These are phyloP conservation scores for Heliamphora pulchella DNA, from an alignment of 179 eudicot genomes.

Conservation along the genomic window DNA sequence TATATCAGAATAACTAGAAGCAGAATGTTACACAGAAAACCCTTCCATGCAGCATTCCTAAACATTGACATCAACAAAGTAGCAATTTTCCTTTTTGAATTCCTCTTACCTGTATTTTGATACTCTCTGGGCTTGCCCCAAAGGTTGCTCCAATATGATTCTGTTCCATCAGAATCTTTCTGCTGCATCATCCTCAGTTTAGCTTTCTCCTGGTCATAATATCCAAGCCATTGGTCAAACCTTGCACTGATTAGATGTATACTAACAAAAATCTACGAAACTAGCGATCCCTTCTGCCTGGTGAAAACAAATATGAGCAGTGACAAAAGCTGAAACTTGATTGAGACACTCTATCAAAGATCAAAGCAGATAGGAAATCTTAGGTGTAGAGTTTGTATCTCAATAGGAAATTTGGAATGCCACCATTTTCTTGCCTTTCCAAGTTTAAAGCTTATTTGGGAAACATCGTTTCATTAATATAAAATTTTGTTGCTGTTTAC, in stretches of 20 bases:
- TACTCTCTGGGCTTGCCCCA: conserved; percentile 65
- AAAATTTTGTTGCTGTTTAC: neutral
- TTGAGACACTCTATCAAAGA: neutral
- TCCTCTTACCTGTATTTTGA: conserved; percentile 49
- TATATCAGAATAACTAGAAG: neutral
- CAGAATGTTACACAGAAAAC: neutral
- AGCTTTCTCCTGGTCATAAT: conserved; percentile 61
- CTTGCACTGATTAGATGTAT: neutral
- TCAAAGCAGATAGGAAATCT: neutral
- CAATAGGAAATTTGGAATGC: neutral
- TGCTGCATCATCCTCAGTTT: conserved; percentile 68
- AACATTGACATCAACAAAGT: neutral
- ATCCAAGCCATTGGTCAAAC: neutral
- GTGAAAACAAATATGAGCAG: conserved; percentile 6
- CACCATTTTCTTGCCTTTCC: conserved; percentile 1
- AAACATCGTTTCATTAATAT: neutral
- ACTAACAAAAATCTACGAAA: neutral
- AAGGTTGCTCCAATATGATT: conserved; percentile 58
- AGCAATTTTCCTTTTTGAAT: neutral
- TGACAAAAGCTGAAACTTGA: neutral
- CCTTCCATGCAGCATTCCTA: neutral
- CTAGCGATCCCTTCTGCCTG: neutral
- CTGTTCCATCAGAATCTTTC: conserved; percentile 41
- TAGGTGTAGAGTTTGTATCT: neutral
- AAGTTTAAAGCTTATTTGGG: neutral